Conservation (phyloP, 208 protist genomes). For the Crithidia expoeki region DNA sequence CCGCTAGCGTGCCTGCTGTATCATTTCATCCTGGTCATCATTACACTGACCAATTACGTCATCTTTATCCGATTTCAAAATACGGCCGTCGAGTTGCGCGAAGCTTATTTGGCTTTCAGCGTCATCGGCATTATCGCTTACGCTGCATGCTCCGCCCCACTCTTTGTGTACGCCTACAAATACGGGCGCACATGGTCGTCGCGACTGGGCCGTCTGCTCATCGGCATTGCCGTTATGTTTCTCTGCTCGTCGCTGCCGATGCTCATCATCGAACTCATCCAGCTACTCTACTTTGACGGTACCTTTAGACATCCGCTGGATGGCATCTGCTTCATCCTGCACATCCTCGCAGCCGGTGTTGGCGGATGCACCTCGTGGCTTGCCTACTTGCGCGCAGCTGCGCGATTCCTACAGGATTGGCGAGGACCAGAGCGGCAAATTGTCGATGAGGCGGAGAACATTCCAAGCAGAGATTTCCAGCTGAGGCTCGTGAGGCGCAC, state of each 20-base stretch:
- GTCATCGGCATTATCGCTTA: conserved; percentile 61
- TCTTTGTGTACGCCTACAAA: conserved; percentile 86
- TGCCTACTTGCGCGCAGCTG: conserved; percentile 58
- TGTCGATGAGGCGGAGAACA: conserved; percentile 36
- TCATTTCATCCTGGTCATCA: conserved; percentile 59
- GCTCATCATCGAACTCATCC: conserved; percentile 54
- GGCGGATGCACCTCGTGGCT: conserved; percentile 65
- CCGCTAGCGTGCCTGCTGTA: conserved; percentile 69
- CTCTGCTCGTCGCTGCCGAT: conserved; percentile 64
- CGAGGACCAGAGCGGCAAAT: conserved; percentile 73
- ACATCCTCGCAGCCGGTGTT: conserved; percentile 41
- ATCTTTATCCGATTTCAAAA: conserved; percentile 38
- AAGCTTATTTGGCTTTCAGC: conserved; percentile 61
- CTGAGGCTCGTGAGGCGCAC: conserved; percentile 19
- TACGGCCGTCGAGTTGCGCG: conserved; percentile 5
- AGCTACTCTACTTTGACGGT: conserved; percentile 30
- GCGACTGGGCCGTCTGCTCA: conserved; percentile 38
- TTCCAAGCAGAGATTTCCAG: conserved; percentile 27
- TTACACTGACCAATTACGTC: conserved; percentile 61
- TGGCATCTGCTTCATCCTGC: conserved; percentile 59
- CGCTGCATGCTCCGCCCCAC: conserved; percentile 44
- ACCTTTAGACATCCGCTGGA: conserved; percentile 42
- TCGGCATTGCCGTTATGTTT: conserved; percentile 69
- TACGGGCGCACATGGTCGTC: conserved; percentile 54
- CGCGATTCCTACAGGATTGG: conserved; percentile 48